Percentiles rank a stretch among this genome's conserved stretches.
Conservation (phyloP, 179 eudicot genomes). For the Drosera spatulata region DNA sequence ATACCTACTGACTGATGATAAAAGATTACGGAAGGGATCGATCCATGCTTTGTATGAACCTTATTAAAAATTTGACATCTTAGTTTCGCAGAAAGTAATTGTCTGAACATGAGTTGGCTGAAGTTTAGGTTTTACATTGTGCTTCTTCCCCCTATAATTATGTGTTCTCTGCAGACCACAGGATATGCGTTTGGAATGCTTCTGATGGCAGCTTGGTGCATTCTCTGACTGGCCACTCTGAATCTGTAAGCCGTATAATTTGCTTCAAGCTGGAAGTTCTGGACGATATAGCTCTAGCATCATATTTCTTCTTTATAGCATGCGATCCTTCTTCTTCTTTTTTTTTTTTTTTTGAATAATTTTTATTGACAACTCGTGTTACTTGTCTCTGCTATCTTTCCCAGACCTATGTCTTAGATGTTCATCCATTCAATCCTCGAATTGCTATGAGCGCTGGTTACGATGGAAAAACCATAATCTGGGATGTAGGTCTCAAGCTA, state of each 20-base stretch:
- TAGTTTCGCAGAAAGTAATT: neutral
- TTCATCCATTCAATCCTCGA: conserved; percentile 93
- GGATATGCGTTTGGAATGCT: conserved; percentile 99
- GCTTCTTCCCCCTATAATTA: neutral
- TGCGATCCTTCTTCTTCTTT: neutral
- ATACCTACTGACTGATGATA: too few relatives aligned
- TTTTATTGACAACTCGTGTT: neutral
- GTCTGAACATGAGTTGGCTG: neutral
- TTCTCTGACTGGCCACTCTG: conserved; percentile 96
- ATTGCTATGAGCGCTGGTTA: conserved; percentile 99
- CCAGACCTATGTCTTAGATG: conserved; percentile 95
- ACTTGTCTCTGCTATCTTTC: conserved; percentile 10
- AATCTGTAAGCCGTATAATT: conserved; percentile 54
- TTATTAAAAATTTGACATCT: too few relatives aligned
- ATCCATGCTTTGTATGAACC: too few relatives aligned
- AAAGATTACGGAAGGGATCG: too few relatives aligned
- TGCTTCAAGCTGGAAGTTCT: neutral
- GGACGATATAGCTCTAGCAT: too few relatives aligned
- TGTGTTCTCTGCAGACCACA: conserved; percentile 60
- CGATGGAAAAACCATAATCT: conserved; percentile 92
- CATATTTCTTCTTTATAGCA: too few relatives aligned
- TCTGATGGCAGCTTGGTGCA: conserved; percentile 96
- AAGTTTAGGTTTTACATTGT: neutral
- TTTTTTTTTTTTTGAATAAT: neutral
- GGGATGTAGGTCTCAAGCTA: conserved; percentile 72